Percentiles rank a stretch among this genome's conserved stretches.
These are phyloP conservation scores for Phanerochaete sordida DNA, from an alignment of 768 basidiomycete genomes.

Conservation along the genomic window DNA sequence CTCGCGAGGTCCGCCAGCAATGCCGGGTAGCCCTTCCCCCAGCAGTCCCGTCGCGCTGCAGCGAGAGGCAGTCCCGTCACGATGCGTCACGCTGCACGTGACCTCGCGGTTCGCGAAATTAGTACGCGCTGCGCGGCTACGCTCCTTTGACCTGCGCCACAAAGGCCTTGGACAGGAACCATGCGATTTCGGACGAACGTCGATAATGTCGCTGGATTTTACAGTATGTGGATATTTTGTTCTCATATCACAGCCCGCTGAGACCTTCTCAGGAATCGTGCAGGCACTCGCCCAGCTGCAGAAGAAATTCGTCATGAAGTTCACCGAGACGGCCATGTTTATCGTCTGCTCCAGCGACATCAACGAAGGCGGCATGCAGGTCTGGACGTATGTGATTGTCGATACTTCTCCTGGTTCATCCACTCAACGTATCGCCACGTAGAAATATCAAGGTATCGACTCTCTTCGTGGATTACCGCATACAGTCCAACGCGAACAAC, in stretches of 20 bases:
- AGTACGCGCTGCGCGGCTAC: not conserved
- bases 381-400: constrained; percentile 61
- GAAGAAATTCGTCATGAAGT: constrained; percentile 80
- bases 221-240: constrained; percentile 13
- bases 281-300: constrained; percentile 83
- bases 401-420: not conserved
- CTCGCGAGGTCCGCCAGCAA: no score
- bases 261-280: constrained; percentile 52
- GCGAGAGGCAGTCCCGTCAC: not conserved
- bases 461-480: constrained; percentile 73
- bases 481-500: constrained; percentile 83
- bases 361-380: constrained; percentile 82
- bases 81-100: not conserved
- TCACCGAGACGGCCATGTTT: constrained; percentile 69
- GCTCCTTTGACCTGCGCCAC: not conserved
- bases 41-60: not conserved
- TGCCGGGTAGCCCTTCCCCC: no score
- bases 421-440: constrained; percentile 31
- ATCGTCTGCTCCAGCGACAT: constrained; percentile 81
- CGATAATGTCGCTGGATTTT: constrained; percentile 53
- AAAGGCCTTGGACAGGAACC: not conserved
- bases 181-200: constrained; percentile 67
- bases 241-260: not conserved
- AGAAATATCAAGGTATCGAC: constrained; percentile 53
- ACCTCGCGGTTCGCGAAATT: not conserved